Evolutionary conservation across 108 stramenopile genomes (phyloP).

Genomic region (Halocafeteria seosinensis): DNA sequence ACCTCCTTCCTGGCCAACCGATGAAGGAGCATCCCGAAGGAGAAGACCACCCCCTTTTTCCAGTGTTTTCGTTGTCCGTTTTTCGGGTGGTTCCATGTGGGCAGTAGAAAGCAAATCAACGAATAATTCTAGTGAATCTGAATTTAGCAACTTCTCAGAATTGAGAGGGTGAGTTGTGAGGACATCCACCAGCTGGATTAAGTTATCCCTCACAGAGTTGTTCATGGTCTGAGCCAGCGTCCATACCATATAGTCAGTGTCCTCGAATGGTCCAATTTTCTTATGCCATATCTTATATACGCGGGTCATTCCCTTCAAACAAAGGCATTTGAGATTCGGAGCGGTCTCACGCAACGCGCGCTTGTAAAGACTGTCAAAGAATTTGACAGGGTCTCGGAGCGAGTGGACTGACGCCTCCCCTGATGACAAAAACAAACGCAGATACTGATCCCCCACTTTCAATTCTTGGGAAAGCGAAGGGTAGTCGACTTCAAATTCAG

Average conservation of each 20-base stretch:
- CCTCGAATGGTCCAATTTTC: conserved; percentile 11
- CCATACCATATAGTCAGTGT: conserved; percentile 9
- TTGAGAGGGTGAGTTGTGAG: conserved; percentile 4
- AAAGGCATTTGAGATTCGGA: conserved; percentile 20
- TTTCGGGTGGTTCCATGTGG: conserved; percentile 3
- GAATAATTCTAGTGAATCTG: background rate
- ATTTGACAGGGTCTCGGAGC: conserved; percentile 48
- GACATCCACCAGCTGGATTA: conserved; percentile 1
- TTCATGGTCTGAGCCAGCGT: conserved; percentile 3
- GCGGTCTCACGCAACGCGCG: conserved; percentile 54
- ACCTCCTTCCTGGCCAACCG: background rate
- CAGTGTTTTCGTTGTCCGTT: background rate
- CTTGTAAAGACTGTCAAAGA: conserved; percentile 53
- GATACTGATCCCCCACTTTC: conserved; percentile 51
- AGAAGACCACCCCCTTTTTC: background rate
- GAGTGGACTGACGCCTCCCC: conserved; percentile 48
- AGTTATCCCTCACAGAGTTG: background rate
- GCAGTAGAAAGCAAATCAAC: conserved; percentile 6
- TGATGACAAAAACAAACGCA: conserved; percentile 52
- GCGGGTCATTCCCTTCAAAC: background rate
- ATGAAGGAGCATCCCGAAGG: background rate
- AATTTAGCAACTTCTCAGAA: conserved; percentile 9
- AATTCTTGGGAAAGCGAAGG: conserved; percentile 47
- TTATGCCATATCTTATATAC: conserved; percentile 2
- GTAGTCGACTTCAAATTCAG: conserved; percentile 54